phyloP scores from a whole-genome alignment of 2,329 filamentous ascomycete genomes.

The Aspergillus alliaceus region DNA sequence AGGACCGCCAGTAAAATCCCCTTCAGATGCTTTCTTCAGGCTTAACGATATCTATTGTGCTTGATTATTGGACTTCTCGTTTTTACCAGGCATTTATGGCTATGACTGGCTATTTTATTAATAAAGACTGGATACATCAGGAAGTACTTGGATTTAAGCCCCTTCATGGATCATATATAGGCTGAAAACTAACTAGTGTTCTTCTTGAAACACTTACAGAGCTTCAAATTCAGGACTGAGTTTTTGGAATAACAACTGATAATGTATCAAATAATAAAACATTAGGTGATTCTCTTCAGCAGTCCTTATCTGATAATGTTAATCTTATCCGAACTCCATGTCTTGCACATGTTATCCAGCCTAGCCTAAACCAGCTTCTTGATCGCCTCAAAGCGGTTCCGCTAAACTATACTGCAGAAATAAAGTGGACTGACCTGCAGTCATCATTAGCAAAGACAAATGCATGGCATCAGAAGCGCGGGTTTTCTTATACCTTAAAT shows the following conservation, averaged over 20 bases:
- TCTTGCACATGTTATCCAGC: conserved; percentile 14
- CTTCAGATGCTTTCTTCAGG: too few species aligned
- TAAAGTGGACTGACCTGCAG: neutral
- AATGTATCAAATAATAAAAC: conserved; percentile 7
- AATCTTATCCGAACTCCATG: conserved; percentile 8
- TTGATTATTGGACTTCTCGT: too few species aligned
- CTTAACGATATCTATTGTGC: too few species aligned
- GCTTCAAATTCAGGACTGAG: neutral
- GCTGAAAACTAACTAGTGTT: conserved; percentile 2
- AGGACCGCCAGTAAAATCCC: too few species aligned
- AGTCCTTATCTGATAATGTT: neutral
- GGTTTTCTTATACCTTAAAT: too few species aligned
- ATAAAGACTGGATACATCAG: too few species aligned
- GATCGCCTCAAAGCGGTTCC: conserved; percentile 5
- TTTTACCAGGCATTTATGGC: too few species aligned
- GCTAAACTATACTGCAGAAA: conserved; percentile 6
- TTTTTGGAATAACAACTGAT: conserved; percentile 4
- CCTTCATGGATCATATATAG: conserved; percentile 6
- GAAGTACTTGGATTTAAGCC: conserved; percentile 12
- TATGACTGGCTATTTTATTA: conserved; percentile 14
- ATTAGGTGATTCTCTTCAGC: conserved; percentile 1
- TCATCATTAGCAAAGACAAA: neutral
- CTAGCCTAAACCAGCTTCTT: conserved; percentile 15
- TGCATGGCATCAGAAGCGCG: neutral
- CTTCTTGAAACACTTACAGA: conserved; percentile 1